Percentiles rank a stretch among this genome's conserved stretches.
phyloP scores from a whole-genome alignment of 1,284 basidiomycete genomes.

The Sphaerobolus stellatus region DNA sequence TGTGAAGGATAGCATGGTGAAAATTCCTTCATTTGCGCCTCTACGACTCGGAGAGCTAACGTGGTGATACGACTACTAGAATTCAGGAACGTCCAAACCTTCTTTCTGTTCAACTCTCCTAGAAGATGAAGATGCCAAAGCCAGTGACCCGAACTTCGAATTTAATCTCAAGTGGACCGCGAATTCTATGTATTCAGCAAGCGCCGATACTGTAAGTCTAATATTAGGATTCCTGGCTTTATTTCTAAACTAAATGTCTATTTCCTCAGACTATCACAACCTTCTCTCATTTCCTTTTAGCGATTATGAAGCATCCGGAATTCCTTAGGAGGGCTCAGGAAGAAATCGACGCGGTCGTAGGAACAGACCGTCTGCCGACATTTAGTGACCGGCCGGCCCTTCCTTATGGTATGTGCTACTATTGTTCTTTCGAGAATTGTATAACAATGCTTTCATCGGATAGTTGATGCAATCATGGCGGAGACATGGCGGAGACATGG shows the following conservation, averaged over 20 bases:
- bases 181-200: background rate
- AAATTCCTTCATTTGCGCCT: no score
- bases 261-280: background rate
- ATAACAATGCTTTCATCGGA: no score
- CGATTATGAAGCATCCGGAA: background rate
- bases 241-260: background rate
- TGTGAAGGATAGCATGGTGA: no score
- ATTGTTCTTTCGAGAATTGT: no score
- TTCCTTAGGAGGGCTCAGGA: background rate
- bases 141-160: no score
- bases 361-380: background rate
- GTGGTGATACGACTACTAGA: background rate
- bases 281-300: background rate
- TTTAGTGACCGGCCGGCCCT: background rate
- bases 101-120: background rate
- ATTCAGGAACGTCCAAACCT: background rate
- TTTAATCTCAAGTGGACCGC: no score
- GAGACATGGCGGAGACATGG: no score
- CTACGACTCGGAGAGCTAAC: no score
- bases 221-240: no score
- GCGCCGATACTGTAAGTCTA: background rate
- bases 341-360: background rate
- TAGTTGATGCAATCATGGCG: no score
- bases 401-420: slow-evolving; percentile 13
- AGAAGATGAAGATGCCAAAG: slow-evolving; percentile 28